These are phyloP conservation scores for Acer yangbiense DNA, from an alignment of 345 rosid genomes.

Conservation along the genomic window DNA sequence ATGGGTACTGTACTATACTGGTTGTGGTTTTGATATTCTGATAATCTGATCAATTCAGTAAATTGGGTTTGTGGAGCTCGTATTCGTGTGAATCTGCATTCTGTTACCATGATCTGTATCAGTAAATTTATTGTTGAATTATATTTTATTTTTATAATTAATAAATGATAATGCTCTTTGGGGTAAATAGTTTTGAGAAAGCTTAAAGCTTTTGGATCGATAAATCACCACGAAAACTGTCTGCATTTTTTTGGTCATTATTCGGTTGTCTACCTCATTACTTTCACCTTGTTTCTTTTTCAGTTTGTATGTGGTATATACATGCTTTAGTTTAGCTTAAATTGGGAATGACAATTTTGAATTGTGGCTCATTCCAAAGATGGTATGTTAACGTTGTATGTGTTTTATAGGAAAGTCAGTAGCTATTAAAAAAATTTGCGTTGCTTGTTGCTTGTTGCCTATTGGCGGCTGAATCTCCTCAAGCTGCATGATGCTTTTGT, in stretches of 20 bases:
- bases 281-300: background rate
- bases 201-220: background rate
- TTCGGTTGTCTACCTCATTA: background rate
- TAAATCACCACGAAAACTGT: background rate
- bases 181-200: slow-evolving; percentile 3
- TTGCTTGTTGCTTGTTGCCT: background rate
- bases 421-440: background rate
- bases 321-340: slow-evolving; percentile 10
- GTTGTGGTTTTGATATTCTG: background rate
- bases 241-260: background rate
- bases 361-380: background rate
- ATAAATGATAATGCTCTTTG: slow-evolving; percentile 9
- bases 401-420: background rate
- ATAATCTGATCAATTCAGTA: background rate
- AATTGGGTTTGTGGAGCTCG: background rate
- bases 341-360: background rate
- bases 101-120: background rate
- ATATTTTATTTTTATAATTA: background rate
- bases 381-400: background rate
- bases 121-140: background rate
- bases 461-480: background rate
- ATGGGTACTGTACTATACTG: background rate
- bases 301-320: slow-evolving; percentile 2
- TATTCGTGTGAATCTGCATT: slow-evolving; percentile 4
- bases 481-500: slow-evolving; percentile 18